Evolutionary conservation across 148 eudicot genomes (phyloP), one percentile per base, ranked within the genome.

Genomic region (Camellia sinensis): DNA sequence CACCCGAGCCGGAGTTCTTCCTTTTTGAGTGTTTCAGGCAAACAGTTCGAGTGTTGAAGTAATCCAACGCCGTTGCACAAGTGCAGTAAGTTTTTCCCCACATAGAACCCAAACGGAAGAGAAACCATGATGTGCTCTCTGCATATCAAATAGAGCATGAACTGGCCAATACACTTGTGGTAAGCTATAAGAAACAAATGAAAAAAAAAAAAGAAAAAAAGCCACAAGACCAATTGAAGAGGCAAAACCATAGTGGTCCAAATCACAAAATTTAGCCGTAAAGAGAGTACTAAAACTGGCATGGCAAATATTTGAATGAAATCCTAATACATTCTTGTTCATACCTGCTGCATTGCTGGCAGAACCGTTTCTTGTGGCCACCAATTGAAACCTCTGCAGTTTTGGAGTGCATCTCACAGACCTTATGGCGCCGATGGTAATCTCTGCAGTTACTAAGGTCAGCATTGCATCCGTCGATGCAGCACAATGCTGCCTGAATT

Each of bases 291-390:
- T 40, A 67, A 41, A 69, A 45, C 57, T 61, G 3, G 15, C 46
- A 56, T 3, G 69, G 21, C 8, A 43, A 40, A n/a, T 21, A 19
- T 52, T n/a, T 6, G 44, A 1, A 53, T 48, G 37, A 29, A 29
- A 29, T 29, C 37, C 37, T 29, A 29, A 29, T 29, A 29, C 37
- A 29, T 29, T 29, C 37, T 29, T 29, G 37, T 48, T 48, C 52
- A 74, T 44, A 91, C 94, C 92, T 89, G 87, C 94, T 91, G 79
- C 94, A 91, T 81, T 91, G 94, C 86, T 91, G 94, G 74, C 92
- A 91, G 77, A 91, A 91, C 13, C 94, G 88, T 78, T 89, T 91
- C 77, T 87, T 89, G 53, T 76, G 79, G 53, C 94, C 91, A 2
- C 85, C 80, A 67, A 91, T 91, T 29, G 87, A 87, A 22, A 91